Conservation (phyloP, 768 basidiomycete genomes). For the Boletus sp. region DNA sequence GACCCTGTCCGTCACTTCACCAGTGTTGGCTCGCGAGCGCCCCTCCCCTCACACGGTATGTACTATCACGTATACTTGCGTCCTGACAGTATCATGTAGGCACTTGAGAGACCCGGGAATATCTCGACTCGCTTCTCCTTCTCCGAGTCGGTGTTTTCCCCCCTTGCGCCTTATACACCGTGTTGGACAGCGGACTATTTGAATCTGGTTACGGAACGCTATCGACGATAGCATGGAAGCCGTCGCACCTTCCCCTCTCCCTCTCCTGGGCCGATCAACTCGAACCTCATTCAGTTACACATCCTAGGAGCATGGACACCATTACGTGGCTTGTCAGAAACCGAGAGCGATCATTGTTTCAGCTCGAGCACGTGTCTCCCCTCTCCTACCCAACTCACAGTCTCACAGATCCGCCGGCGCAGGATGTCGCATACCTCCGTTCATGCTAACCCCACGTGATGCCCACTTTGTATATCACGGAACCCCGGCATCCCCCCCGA, state of each 20-base stretch:
- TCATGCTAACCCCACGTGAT: background rate
- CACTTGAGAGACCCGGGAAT: background rate
- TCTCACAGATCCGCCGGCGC: background rate
- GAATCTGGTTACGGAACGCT: background rate
- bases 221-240: background rate
- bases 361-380: background rate
- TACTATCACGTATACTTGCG: background rate
- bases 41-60: background rate
- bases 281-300: background rate
- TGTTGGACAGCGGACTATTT: background rate
- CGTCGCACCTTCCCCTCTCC: background rate
- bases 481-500: background rate
- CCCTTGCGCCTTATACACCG: background rate
- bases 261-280: background rate
- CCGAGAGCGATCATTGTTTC: background rate
- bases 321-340: background rate
- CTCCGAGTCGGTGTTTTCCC: background rate
- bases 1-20: background rate
- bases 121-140: background rate
- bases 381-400: background rate
- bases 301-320: background rate
- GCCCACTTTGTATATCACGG: background rate
- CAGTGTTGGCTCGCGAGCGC: too few species aligned
- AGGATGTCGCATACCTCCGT: background rate
- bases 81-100: too few species aligned